Conservation (phyloP, 2,329 filamentous ascomycete species). For the Ascochyta lentis region DNA sequence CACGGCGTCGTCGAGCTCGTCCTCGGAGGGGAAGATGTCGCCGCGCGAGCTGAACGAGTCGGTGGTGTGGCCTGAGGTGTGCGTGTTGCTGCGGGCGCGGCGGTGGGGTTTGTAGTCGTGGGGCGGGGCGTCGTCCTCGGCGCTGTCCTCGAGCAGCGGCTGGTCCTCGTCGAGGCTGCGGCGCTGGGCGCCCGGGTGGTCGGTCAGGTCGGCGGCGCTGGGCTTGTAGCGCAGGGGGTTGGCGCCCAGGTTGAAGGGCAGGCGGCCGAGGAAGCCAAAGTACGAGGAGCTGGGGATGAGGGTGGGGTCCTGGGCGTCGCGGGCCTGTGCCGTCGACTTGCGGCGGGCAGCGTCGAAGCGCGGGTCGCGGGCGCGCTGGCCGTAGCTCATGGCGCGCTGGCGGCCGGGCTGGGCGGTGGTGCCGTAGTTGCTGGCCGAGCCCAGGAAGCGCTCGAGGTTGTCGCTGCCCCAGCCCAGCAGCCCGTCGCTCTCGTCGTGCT, state of each 20-base stretch:
- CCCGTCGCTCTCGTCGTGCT: conserved; percentile 68
- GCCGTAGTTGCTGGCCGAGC: conserved; percentile 66
- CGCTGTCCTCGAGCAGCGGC: conserved; percentile 72
- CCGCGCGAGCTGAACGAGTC: conserved; percentile 87
- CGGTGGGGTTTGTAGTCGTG: conserved; percentile 46
- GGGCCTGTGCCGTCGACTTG: conserved; percentile 61
- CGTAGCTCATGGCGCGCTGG: conserved; percentile 89
- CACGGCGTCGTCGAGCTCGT: conserved; percentile 86
- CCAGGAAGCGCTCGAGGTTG: conserved; percentile 83
- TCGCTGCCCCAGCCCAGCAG: conserved; percentile 80
- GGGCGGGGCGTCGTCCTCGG: conserved; percentile 46
- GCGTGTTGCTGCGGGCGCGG: conserved; percentile 77
- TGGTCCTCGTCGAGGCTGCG: conserved; percentile 66
- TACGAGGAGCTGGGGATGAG: conserved; percentile 89
- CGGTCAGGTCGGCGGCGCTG: conserved; percentile 86
- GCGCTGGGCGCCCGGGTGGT: conserved; percentile 72
- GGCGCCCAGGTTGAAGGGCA: conserved; percentile 85
- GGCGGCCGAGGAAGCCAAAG: conserved; percentile 80
- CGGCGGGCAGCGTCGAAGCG: conserved; percentile 49
- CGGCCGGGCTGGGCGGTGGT: conserved; percentile 66
- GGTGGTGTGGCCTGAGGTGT: conserved; percentile 78
- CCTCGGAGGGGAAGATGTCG: conserved; percentile 90
- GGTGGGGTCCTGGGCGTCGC: conserved; percentile 72
- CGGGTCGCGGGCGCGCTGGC: conserved; percentile 63
- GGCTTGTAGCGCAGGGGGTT: conserved; percentile 84